Conservation (phyloP, 352 stramenopile species). For the Phytophthora multivora region DNA sequence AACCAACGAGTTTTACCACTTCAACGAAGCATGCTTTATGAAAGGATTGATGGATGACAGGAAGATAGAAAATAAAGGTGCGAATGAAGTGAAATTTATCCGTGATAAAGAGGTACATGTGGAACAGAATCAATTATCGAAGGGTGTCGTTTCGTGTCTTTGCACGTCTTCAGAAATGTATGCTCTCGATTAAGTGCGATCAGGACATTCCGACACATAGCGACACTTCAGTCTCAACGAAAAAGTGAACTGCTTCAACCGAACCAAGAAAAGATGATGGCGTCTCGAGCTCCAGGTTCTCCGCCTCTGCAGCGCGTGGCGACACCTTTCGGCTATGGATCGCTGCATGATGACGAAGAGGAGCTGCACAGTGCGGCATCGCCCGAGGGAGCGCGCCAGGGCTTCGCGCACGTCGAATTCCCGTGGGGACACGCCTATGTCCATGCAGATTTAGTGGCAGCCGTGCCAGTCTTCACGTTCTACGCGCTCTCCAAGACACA, state of each 20-base stretch:
- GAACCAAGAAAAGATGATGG: conserved; percentile 20
- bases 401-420: conserved; percentile 73
- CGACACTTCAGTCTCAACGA: conserved; percentile 17
- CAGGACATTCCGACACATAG: neutral
- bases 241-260: conserved; percentile 23
- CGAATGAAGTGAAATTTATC: no score
- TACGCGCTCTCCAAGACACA: conserved; percentile 68
- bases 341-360: conserved; percentile 39
- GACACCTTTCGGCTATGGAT: conserved; percentile 76
- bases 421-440: conserved; percentile 80
- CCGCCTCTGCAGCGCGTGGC: conserved; percentile 45
- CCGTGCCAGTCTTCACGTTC: conserved; percentile 75
- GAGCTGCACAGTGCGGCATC: conserved; percentile 10
- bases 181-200: conserved; percentile 16
- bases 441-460: conserved; percentile 56
- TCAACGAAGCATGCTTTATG: conserved; percentile 18
- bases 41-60: neutral
- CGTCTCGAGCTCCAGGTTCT: conserved; percentile 4
- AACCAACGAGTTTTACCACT: conserved; percentile 22
- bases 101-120: conserved; percentile 2
- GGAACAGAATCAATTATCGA: conserved; percentile 3
- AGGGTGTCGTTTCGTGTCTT: conserved; percentile 25
- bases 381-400: conserved; percentile 24
- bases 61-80: conserved; percentile 2
- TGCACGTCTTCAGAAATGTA: conserved; percentile 4